Evolutionary conservation across 2,329 filamentous ascomycete genomes (phyloP).

Genomic region (Aspergillus fructus): DNA sequence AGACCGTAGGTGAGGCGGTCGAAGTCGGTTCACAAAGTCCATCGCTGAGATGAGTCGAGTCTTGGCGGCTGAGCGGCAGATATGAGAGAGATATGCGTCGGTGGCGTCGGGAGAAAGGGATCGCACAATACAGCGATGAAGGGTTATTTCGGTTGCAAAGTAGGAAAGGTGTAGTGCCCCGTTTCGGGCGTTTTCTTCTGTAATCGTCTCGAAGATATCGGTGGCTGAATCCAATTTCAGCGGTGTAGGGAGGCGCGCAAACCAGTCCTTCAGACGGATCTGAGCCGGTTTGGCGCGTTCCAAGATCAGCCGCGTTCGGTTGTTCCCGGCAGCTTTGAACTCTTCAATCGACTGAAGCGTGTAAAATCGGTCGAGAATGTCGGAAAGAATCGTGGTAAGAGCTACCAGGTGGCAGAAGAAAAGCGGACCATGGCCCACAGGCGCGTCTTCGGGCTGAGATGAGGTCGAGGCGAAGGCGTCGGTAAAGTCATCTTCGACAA

Average conservation of each 20-base stretch:
- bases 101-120: slow-evolving; percentile 61
- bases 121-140: slow-evolving; percentile 86
- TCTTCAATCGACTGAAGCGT: slow-evolving; percentile 50
- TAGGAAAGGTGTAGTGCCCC: slow-evolving; percentile 88
- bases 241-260: slow-evolving; percentile 46
- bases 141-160: slow-evolving; percentile 89
- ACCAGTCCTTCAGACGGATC: slow-evolving; percentile 55
- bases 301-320: slow-evolving; percentile 51
- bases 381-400: slow-evolving; percentile 53
- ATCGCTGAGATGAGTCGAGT: slow-evolving; percentile 92
- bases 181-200: slow-evolving; percentile 42
- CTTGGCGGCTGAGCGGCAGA: slow-evolving; percentile 90
- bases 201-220: slow-evolving; percentile 45
- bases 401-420: slow-evolving; percentile 54
- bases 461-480: slow-evolving; percentile 33
- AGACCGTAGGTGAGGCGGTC: slow-evolving; percentile 77
- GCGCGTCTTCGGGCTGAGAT: slow-evolving; percentile 29
- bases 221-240: slow-evolving; percentile 51
- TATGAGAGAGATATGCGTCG: slow-evolving; percentile 83
- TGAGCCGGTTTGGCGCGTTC: slow-evolving; percentile 56
- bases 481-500: slow-evolving; percentile 43
- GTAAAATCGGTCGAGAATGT: slow-evolving; percentile 54
- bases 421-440: slow-evolving; percentile 42
- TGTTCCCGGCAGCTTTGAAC: slow-evolving; percentile 39
- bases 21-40: slow-evolving; percentile 94